Evolutionary conservation across 208 protist species (phyloP).

Genomic region (Trypanosoma scelopori): DNA sequence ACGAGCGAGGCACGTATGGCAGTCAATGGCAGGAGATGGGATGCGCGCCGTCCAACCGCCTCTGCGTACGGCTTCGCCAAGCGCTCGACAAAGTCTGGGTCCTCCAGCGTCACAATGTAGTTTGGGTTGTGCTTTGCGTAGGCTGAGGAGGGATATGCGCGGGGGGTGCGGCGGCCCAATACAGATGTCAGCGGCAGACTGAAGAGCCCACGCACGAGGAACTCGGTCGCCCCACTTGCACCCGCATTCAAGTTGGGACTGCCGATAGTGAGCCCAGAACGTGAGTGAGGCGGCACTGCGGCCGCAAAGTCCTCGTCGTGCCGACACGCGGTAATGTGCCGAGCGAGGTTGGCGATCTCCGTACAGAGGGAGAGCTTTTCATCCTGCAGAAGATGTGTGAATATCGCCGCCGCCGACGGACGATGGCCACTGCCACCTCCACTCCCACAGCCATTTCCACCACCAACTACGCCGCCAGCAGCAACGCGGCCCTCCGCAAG

Average conservation of each 20-base stretch:
- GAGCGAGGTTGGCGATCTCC: conserved; percentile 16
- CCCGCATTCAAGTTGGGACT: neutral
- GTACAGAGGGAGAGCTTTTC: conserved; percentile 17
- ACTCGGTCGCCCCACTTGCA: neutral
- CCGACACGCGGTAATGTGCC: neutral
- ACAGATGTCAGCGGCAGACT: conserved; percentile 9
- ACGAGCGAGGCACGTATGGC: conserved; percentile 42
- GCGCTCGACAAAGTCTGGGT: conserved; percentile 36
- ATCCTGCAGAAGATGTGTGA: conserved; percentile 10
- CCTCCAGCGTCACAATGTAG: conserved; percentile 56
- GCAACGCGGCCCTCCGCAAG: neutral
- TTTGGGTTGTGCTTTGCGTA: conserved; percentile 56
- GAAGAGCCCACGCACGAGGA: conserved; percentile 16
- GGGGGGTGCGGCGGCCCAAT: neutral
- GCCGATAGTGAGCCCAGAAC: neutral
- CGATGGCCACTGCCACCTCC: neutral
- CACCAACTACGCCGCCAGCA: no score
- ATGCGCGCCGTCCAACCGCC: conserved; percentile 42
- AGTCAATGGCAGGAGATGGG: conserved; percentile 58
- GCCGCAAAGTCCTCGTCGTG: neutral
- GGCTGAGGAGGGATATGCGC: neutral
- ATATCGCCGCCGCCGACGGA: conserved; percentile 4
- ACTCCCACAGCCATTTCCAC: no score
- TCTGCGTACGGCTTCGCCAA: conserved; percentile 53
- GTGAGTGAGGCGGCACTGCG: neutral